Evolutionary conservation across 768 basidiomycete species (phyloP), one percentile per base, ranked within the genome.

Genomic region (Suillus luteus): DNA sequence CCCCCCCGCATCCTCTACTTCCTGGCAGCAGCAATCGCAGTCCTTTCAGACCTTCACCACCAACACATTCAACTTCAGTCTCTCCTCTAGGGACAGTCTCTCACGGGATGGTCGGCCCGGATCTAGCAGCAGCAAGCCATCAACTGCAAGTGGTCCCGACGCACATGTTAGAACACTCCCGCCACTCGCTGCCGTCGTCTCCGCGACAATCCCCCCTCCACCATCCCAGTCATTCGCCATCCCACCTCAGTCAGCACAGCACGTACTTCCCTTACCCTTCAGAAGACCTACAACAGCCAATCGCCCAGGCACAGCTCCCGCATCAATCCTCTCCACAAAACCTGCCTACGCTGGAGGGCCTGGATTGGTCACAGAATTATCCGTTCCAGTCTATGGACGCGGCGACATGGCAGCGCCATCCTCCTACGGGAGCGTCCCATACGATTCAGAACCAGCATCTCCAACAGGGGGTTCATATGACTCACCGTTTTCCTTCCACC

Each of bases 401-500:
- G 71, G 71, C 74, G 75, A 70, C 72, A 73, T 76, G 80, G 81
- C 73, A 73, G 78, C 65, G 38, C 70, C 71, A 66, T 66, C 69
- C 65, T 71, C 62, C 68, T 73, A 41, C 61, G 52, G 46, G 69
- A 66, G 65, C 67, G 61, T 68, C 65, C 19, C 65, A 67, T 66
- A 33, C 61, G 63, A 66, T 70, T 69, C 71, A 67, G 73, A 76
- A 62, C 73, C 59, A 58, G 44, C 63, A 64, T 64, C 63, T 60
- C 61, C 65, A 64, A 65, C 65, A 55, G 55, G 63, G 66, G 68
- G 59, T 60, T 59, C 77, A 73, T 74, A 82, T 76, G 88, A 88
- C 76, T 88, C 86, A 64, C 90, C 90, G 61, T 91, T 91, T 85
- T 90, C 83, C 80, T 92, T 90, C 86, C 84, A 87, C 80, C 83